Evolutionary conservation across 768 basidiomycete genomes (phyloP), one percentile per base, ranked within the genome.

Genomic region (Tylopilus felleus): DNA sequence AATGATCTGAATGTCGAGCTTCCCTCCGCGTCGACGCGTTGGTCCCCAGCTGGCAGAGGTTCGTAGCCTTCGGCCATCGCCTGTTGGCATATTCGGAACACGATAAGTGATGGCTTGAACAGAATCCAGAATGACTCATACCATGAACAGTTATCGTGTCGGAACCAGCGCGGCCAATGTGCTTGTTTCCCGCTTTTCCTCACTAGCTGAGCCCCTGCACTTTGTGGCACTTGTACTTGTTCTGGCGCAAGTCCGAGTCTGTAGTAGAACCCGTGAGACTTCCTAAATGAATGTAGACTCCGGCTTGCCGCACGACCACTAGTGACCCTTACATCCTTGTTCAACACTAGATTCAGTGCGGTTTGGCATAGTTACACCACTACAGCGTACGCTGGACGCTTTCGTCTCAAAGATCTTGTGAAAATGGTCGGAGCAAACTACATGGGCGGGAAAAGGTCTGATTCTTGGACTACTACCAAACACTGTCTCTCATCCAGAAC

Each of bases 381-480:
- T 19, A 38, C 38, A 19, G n/a, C 38, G 9, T 10, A 27, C 28
- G 31, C 31, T 59, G 13, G 19, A 27, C 28, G 23, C 42, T 19
- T 36, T 41, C 13, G n/a, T 17, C 5, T 33, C 19, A 4, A 39
- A 14, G 25, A 8, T 22, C 10, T 46, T n/a, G 22, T 42, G 21
- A 51, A 23, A 45, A 85, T 86, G 85, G 71, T 72, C 21, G 86
- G 86, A 7, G 86, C 85, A 28, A 88, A 88, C 60, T 88, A 88
- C 57, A 88, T 86, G 85, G 86, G 86, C 22, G 86, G 86, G 13
- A 85, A 80, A 71, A 76, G 83, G 86, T 84, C 45, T 33, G 68
- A 19, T 49, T 52, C 38, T n/a, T n/a, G 8, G 38, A 38, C 16
- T 39, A 22, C 22, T 36, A 31, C 35, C 28, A 40, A 28, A 14